Evolutionary conservation across 2,329 filamentous ascomycete genomes (phyloP).

Genomic region (Colletotrichum somersetense): DNA sequence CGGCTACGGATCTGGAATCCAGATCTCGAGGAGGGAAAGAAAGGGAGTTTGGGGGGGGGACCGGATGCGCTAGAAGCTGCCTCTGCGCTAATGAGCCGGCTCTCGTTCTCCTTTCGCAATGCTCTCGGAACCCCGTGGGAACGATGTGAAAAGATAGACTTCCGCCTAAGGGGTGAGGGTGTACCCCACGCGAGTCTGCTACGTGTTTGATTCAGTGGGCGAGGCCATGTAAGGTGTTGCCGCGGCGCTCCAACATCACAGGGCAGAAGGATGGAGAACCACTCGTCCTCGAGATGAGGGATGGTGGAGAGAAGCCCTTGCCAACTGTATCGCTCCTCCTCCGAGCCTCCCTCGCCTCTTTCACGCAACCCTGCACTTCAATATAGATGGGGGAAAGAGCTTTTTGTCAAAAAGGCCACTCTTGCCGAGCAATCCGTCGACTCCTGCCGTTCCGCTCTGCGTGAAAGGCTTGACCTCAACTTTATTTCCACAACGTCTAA

Average conservation of each 20-base stretch:
- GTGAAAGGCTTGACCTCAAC: neutral
- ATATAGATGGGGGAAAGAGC: neutral
- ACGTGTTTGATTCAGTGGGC: neutral
- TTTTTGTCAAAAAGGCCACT: neutral
- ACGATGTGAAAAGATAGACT: neutral
- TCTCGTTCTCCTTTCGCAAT: neutral
- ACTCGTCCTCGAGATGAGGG: neutral
- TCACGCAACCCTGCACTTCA: neutral
- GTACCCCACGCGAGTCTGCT: too few species aligned
- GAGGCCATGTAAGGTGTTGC: neutral
- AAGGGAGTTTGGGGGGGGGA: neutral
- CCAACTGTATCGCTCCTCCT: neutral
- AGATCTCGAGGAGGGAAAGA: neutral
- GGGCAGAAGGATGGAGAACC: neutral
- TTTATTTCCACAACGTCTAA: neutral
- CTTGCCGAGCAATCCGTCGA: neutral
- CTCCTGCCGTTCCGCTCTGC: neutral
- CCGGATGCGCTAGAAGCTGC: neutral
- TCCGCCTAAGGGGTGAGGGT: neutral
- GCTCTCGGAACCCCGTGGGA: too few species aligned
- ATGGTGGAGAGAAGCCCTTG: neutral
- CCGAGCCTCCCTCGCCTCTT: neutral
- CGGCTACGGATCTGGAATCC: neutral
- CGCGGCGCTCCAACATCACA: neutral
- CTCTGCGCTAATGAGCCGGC: neutral